A percentile compares a stretch with the other conserved stretches of the same genome.
Conservation (phyloP, 352 stramenopile genomes). For the Phytophthora citrophthora region DNA sequence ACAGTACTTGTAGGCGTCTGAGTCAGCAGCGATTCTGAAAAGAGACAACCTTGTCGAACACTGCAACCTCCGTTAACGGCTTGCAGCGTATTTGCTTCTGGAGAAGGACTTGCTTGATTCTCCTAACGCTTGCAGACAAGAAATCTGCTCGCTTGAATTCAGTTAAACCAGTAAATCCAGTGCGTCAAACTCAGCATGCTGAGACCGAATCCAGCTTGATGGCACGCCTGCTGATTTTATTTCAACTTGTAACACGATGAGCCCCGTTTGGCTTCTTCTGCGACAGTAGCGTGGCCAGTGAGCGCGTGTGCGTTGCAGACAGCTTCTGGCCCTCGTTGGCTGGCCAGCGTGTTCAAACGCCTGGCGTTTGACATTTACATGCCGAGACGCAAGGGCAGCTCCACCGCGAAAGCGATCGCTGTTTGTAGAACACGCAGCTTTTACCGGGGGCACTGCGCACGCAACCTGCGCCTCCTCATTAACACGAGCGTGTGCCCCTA, state of each 20-base stretch:
- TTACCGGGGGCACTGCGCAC: conserved; percentile 9
- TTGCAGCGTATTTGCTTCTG: neutral
- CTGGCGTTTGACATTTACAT: neutral
- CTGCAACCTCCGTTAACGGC: neutral
- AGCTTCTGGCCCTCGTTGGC: conserved; percentile 1
- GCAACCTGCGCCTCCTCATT: conserved; percentile 8
- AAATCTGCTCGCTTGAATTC: neutral
- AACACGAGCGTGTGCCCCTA: neutral
- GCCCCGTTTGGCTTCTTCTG: neutral
- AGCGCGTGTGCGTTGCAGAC: conserved; percentile 10
- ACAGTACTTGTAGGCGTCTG: too few species aligned
- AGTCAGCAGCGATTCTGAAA: neutral
- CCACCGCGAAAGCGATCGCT: neutral
- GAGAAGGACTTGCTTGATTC: neutral
- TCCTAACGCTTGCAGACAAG: neutral
- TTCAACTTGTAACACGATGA: neutral
- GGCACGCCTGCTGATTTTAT: conserved; percentile 7
- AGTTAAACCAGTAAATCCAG: conserved; percentile 5
- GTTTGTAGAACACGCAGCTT: conserved; percentile 4
- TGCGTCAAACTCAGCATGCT: conserved; percentile 18
- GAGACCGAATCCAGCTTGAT: neutral
- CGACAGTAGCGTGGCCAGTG: neutral
- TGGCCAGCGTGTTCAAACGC: neutral
- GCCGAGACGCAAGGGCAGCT: neutral
- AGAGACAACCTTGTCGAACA: neutral